phyloP scores from a whole-genome alignment of 2,329 filamentous ascomycete species.

The Alternaria sp. region DNA sequence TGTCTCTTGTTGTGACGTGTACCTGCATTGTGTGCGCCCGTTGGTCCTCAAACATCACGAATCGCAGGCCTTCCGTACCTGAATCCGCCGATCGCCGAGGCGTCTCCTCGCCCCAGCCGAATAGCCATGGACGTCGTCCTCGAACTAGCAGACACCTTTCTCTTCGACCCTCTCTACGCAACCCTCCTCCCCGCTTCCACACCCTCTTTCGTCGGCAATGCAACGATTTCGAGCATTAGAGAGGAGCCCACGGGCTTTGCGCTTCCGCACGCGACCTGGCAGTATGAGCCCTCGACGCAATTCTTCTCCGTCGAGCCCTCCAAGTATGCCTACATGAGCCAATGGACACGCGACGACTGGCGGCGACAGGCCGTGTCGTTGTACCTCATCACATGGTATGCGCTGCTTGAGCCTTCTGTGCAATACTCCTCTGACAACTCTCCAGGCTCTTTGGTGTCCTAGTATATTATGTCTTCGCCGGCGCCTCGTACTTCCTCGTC shows the following conservation, averaged over 20 bases:
- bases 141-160: slow-evolving; percentile 80
- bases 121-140: slow-evolving; percentile 85
- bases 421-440: slow-evolving; percentile 12
- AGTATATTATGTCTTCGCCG: slow-evolving; percentile 84
- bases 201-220: slow-evolving; percentile 59
- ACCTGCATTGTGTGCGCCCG: slow-evolving; percentile 2
- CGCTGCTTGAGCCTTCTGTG: neutral
- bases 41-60: slow-evolving; percentile 16
- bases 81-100: slow-evolving; percentile 16
- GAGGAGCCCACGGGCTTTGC: slow-evolving; percentile 45
- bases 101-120: slow-evolving; percentile 14
- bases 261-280: slow-evolving; percentile 55
- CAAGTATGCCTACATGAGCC: slow-evolving; percentile 78
- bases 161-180: slow-evolving; percentile 82
- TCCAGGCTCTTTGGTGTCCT: slow-evolving; percentile 83
- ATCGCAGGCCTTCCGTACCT: slow-evolving; percentile 29
- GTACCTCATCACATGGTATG: slow-evolving; percentile 84
- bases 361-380: slow-evolving; percentile 76
- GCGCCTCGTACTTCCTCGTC: slow-evolving; percentile 83
- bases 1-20: neutral
- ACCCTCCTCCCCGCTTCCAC: slow-evolving; percentile 64
- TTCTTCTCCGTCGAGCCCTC: slow-evolving; percentile 74
- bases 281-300: slow-evolving; percentile 74
- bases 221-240: slow-evolving; percentile 61
- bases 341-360: slow-evolving; percentile 77